Evolutionary conservation across 208 protist genomes (phyloP).

Genomic region (Zelonia costaricensis): DNA sequence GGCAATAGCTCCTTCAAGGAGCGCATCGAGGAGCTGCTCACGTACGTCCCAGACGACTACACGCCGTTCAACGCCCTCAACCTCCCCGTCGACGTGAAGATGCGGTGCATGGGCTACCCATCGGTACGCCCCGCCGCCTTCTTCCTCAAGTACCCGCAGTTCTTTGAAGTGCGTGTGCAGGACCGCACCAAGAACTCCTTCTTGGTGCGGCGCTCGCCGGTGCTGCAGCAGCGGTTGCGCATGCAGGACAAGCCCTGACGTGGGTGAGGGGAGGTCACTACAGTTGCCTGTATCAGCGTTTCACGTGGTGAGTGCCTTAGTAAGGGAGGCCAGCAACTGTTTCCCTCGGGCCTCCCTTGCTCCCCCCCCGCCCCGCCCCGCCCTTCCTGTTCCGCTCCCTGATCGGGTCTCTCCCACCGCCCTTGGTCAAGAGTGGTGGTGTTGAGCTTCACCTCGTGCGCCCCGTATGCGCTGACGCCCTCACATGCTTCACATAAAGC

Average conservation of each 20-base stretch:
- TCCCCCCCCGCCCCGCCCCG: no score
- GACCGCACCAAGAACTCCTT: slow-evolving; percentile 24
- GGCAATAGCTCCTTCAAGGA: slow-evolving; percentile 11
- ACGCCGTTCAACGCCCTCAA: slow-evolving; percentile 31
- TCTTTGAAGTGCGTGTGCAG: slow-evolving; percentile 62
- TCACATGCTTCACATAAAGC: no score
- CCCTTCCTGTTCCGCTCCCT: no score
- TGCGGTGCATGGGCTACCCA: slow-evolving; percentile 64
- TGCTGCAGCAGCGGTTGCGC: slow-evolving; percentile 34
- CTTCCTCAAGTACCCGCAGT: slow-evolving; percentile 59
- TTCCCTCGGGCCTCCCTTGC: no score
- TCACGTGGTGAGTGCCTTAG: no score
- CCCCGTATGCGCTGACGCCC: no score
- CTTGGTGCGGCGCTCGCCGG: slow-evolving; percentile 48
- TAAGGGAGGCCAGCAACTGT: no score
- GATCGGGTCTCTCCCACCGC: no score
- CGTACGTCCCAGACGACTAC: slow-evolving; percentile 73
- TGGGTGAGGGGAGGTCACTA: neutral
- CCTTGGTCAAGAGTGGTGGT: no score
- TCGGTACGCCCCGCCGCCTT: slow-evolving; percentile 28
- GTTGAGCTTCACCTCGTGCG: no score
- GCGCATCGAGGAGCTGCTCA: slow-evolving; percentile 44
- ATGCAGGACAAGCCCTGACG: neutral
- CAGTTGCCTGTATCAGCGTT: no score
- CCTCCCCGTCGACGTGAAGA: slow-evolving; percentile 56